Percentiles rank a stretch among this genome's conserved stretches.
Evolutionary conservation across 768 basidiomycete species (phyloP).

Genomic region (Thelephora aurantiotincta): DNA sequence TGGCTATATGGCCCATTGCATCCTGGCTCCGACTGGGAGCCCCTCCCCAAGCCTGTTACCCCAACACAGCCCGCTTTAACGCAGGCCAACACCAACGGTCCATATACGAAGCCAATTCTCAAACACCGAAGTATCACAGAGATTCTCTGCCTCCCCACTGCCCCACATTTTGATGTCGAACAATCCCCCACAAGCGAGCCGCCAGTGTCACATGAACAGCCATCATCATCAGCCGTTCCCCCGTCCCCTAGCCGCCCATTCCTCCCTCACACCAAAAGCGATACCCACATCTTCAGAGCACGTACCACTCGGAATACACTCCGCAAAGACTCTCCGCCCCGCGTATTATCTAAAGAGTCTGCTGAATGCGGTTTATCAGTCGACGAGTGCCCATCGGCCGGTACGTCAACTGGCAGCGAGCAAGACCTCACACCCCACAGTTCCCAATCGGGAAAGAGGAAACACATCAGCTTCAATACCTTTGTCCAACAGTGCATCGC

Average conservation of each 20-base stretch:
- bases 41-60: slow-evolving; percentile 41
- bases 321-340: slow-evolving; percentile 60
- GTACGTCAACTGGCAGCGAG: slow-evolving; percentile 15
- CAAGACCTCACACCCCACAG: slow-evolving; percentile 16
- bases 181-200: background rate
- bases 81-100: slow-evolving; percentile 1
- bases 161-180: slow-evolving; percentile 11
- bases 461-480: slow-evolving; percentile 95
- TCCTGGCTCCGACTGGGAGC: slow-evolving; percentile 78
- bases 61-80: slow-evolving; percentile 8
- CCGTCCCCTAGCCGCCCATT: slow-evolving; percentile 31
- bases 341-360: slow-evolving; percentile 27
- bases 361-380: slow-evolving; percentile 5
- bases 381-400: slow-evolving; percentile 11
- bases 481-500: slow-evolving; percentile 95
- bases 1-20: slow-evolving; percentile 98
- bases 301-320: slow-evolving; percentile 26
- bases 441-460: slow-evolving; percentile 37
- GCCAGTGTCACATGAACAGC: background rate
- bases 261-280: slow-evolving; percentile 76
- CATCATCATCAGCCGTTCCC: background rate
- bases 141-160: slow-evolving; percentile 36
- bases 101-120: slow-evolving; percentile 69
- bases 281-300: slow-evolving; percentile 51
- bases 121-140: slow-evolving; percentile 91